Percentiles rank a stretch among this genome's conserved stretches.
Conservation (phyloP, 495 filamentous ascomycete species). For the Penicillium subrubescens region DNA sequence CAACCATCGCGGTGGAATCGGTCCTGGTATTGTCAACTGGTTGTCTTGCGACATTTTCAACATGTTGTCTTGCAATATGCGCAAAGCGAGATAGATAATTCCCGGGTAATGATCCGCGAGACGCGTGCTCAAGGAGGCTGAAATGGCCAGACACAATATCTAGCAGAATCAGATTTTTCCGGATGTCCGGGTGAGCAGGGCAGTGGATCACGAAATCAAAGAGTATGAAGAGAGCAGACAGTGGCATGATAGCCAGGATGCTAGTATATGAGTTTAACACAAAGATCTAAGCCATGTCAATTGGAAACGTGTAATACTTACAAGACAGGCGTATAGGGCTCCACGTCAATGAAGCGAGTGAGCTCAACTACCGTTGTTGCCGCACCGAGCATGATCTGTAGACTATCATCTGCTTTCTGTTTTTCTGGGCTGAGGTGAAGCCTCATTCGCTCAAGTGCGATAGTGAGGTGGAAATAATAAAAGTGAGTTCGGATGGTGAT, state of each 20-base stretch:
- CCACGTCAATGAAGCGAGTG: background rate
- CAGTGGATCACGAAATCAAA: background rate
- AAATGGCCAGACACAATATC: background rate
- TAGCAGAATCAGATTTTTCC: background rate
- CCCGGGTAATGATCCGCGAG: background rate
- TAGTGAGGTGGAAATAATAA: background rate
- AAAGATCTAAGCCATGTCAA: no score
- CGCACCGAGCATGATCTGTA: background rate
- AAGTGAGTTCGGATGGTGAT: background rate
- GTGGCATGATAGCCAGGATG: background rate
- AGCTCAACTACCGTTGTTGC: background rate
- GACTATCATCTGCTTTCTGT: background rate
- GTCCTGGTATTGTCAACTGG: no score
- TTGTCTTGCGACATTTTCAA: no score
- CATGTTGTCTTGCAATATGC: no score
- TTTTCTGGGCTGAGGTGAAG: background rate
- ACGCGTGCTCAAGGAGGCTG: background rate
- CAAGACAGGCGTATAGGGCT: background rate
- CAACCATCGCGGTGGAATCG: no score
- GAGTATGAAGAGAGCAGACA: background rate
- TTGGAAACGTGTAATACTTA: no score
- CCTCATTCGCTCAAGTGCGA: background rate
- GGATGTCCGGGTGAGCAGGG: background rate
- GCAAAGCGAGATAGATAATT: no score
- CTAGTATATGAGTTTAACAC: no score